phyloP scores from a whole-genome alignment of 305 asterid genomes.

The Fraxinus greggii region DNA sequence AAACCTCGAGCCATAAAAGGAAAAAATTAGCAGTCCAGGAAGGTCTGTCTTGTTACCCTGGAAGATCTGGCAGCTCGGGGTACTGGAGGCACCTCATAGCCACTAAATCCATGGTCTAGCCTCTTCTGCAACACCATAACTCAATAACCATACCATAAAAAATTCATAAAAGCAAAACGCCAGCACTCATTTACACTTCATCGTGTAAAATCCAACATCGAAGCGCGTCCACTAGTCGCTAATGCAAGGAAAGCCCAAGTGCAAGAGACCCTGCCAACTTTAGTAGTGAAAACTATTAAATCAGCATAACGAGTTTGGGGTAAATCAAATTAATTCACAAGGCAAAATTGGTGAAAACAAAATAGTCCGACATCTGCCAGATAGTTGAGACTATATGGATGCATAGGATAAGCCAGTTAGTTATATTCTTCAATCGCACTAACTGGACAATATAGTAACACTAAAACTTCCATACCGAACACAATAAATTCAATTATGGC shows the following conservation, averaged over 20 bases:
- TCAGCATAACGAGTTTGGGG: not conserved
- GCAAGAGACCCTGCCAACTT: conserved; percentile 21
- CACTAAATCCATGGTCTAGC: conserved; percentile 71
- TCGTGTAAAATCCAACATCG: conserved; percentile 21
- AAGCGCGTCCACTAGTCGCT: not conserved
- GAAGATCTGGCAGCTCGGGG: conserved; percentile 92
- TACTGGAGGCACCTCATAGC: conserved; percentile 75
- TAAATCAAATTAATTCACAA: not conserved
- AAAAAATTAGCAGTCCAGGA: conserved; percentile 12
- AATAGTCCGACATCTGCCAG: not conserved
- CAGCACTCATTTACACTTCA: conserved; percentile 25
- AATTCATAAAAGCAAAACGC: conserved; percentile 30
- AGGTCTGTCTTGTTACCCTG: conserved; percentile 48
- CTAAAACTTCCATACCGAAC: not conserved
- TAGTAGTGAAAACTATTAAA: not conserved
- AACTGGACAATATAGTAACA: not conserved
- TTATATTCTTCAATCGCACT: not conserved
- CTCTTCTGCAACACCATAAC: conserved; percentile 74
- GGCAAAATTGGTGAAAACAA: not conserved
- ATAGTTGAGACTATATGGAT: not conserved
- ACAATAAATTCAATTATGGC: conserved; percentile 4
- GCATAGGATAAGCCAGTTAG: not conserved
- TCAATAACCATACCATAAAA: conserved; percentile 54
- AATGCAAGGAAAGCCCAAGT: conserved; percentile 14
- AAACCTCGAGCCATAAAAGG: not conserved